A percentile compares a stretch with the other conserved stretches of the same genome.
Conservation (phyloP, 768 basidiomycete species). For the Termitomyces titanicus region DNA sequence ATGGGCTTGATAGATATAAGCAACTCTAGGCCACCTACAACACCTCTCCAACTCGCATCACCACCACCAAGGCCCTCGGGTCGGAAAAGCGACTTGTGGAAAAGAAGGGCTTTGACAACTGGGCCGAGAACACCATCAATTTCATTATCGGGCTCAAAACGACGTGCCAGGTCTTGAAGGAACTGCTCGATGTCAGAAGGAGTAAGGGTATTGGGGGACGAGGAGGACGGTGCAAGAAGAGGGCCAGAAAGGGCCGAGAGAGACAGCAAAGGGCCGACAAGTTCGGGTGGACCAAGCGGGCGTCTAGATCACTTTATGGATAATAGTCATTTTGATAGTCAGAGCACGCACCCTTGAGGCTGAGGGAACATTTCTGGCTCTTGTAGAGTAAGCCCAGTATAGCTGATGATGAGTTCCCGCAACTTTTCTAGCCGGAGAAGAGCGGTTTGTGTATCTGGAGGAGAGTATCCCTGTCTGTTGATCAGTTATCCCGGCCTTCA, state of each 20-base stretch:
- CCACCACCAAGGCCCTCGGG: constrained; percentile 70
- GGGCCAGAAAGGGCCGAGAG: constrained; percentile 68
- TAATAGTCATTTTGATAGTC: background rate
- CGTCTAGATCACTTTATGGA: constrained; percentile 40
- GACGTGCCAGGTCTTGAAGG: constrained; percentile 75
- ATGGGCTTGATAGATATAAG: constrained; percentile 81
- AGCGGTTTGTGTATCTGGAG: constrained; percentile 61
- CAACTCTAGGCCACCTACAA: constrained; percentile 75
- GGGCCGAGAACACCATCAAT: constrained; percentile 78
- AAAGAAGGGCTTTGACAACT: constrained; percentile 58
- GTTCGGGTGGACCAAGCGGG: constrained; percentile 71
- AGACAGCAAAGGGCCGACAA: constrained; percentile 78
- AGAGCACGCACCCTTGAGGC: constrained; percentile 56
- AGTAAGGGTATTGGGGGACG: constrained; percentile 48
- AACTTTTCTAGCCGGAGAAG: constrained; percentile 65
- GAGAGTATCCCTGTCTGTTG: constrained; percentile 48
- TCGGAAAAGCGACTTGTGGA: constrained; percentile 59
- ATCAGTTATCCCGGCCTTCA: background rate
- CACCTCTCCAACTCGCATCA: constrained; percentile 83
- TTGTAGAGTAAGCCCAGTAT: constrained; percentile 84
- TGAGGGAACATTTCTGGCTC: constrained; percentile 96
- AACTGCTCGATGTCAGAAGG: constrained; percentile 75
- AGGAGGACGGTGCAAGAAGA: constrained; percentile 44
- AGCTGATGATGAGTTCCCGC: constrained; percentile 82
- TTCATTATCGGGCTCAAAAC: constrained; percentile 79